Base-by-base conservation (phyloP, 129 eudicot genomes). In the Flaveria ramosissima region DNA sequence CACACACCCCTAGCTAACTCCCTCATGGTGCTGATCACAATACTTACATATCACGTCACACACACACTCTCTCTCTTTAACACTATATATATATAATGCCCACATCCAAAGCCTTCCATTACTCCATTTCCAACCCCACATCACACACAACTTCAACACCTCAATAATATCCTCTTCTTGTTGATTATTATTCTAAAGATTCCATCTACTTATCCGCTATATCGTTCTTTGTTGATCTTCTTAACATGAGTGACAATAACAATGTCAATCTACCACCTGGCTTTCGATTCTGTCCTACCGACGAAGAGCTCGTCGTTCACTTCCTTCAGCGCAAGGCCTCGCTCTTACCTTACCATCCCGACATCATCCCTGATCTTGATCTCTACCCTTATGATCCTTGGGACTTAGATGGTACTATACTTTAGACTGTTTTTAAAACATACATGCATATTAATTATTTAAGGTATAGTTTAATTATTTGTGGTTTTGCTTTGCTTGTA, bases 221-320 rank as follows among this genome's bases (percentile, higher is more conserved):
- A 30, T 36, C 15, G 9, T 12, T 68, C 66, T 56, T 67, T 39
- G 7, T 66, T 24, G 5, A 36, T 36, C 2, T 46, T 39, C 47
- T 60, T 55, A 47, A 39, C n/a, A 78, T 76, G 84, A 87, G 86
- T 56, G 88, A 82, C 75, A 82, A 80, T 77, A 77, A 72, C 46
- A 82, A 80, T 83, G 85, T 80, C 46, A 89, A 89, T 81, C 89
- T 94, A 15, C 98, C 98, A 13, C 98, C 97, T 0, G 98, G 98
- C 17, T 94, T 94, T 78, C 91, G 96, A 2, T 94, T 94, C 57
- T 87, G 80, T 24, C 98, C 98, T 3, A 77, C 97, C 0, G 98
- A 91, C 48, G 97, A 94, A 88, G 97, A 94, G 73, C 98, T 94
- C 8, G 79, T 94, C 39, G 93, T 91, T 63, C 98, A 94, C 67